A percentile compares a stretch with the other conserved stretches of the same genome.
Evolutionary conservation across 108 stramenopile species (phyloP).

Genomic region (Fistulifera solaris): DNA sequence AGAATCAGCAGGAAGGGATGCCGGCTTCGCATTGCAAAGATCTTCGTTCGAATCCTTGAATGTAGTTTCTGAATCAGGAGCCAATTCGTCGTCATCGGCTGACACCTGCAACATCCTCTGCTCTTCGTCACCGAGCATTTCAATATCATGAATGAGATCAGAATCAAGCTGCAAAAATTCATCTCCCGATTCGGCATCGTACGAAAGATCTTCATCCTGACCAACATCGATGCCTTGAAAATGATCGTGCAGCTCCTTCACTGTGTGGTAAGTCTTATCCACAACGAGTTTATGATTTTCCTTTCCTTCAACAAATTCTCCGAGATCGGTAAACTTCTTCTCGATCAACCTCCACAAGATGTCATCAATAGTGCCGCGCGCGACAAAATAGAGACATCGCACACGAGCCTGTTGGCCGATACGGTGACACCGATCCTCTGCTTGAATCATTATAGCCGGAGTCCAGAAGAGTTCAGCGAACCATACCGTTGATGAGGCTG

Average conservation of each 20-base stretch:
- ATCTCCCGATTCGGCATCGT: slow-evolving; percentile 28
- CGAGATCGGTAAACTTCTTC: slow-evolving; percentile 76
- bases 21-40: background rate
- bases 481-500: slow-evolving; percentile 92
- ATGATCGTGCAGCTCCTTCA: slow-evolving; percentile 35
- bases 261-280: slow-evolving; percentile 32
- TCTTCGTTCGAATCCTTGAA: slow-evolving; percentile 4
- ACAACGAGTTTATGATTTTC: slow-evolving; percentile 79
- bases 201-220: slow-evolving; percentile 26
- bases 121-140: slow-evolving; percentile 59
- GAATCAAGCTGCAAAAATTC: slow-evolving; percentile 20
- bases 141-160: slow-evolving; percentile 53
- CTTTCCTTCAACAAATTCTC: slow-evolving; percentile 86
- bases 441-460: slow-evolving; percentile 94
- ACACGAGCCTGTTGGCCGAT: slow-evolving; percentile 89
- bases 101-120: slow-evolving; percentile 42
- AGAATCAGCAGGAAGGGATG: too few relatives aligned
- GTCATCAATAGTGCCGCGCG: slow-evolving; percentile 77
- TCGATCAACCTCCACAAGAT: slow-evolving; percentile 80
- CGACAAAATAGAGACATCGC: slow-evolving; percentile 84
- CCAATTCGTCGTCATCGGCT: slow-evolving; percentile 53
- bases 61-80: slow-evolving; percentile 12
- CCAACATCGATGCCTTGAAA: slow-evolving; percentile 25
- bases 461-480: slow-evolving; percentile 98
- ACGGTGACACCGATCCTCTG: slow-evolving; percentile 95